These are phyloP conservation scores for Penicillium cosmopolitanum DNA, from an alignment of 495 filamentous ascomycete species.

Conservation along the genomic window DNA sequence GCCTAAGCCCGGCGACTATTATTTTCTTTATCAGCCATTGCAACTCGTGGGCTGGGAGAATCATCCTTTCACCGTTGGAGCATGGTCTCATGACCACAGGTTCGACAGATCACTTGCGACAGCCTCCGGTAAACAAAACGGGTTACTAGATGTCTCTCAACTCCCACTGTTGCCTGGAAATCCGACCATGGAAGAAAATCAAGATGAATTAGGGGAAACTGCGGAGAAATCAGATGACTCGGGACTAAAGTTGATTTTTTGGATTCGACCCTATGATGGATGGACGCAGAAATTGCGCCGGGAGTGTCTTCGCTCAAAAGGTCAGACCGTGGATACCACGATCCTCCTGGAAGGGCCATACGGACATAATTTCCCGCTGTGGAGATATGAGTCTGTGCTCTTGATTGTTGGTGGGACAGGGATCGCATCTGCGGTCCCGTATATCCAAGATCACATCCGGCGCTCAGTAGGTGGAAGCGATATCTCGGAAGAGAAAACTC, in stretches of 20 bases:
- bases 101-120: conserved; percentile 1
- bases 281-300: conserved; percentile 52
- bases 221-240: background rate
- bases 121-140: conserved; percentile 5
- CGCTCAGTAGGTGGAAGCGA: conserved; percentile 17
- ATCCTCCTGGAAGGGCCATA: conserved; percentile 65
- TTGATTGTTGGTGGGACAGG: conserved; percentile 65
- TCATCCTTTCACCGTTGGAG: conserved; percentile 63
- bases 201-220: background rate
- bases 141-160: conserved; percentile 28
- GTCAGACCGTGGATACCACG: conserved; percentile 17
- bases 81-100: conserved; percentile 38
- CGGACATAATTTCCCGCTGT: conserved; percentile 51
- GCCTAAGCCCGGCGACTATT: conserved; percentile 56
- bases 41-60: conserved; percentile 57
- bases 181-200: conserved; percentile 5
- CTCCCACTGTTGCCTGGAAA: conserved; percentile 38
- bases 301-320: conserved; percentile 33
- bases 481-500: conserved; percentile 18
- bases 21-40: conserved; percentile 58
- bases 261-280: conserved; percentile 52
- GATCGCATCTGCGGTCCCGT: conserved; percentile 57
- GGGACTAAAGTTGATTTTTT: conserved; percentile 40
- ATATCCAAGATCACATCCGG: conserved; percentile 47
- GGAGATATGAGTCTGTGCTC: conserved; percentile 54